phyloP scores from a whole-genome alignment of 441 rosid species.

The Populus hybrid region DNA sequence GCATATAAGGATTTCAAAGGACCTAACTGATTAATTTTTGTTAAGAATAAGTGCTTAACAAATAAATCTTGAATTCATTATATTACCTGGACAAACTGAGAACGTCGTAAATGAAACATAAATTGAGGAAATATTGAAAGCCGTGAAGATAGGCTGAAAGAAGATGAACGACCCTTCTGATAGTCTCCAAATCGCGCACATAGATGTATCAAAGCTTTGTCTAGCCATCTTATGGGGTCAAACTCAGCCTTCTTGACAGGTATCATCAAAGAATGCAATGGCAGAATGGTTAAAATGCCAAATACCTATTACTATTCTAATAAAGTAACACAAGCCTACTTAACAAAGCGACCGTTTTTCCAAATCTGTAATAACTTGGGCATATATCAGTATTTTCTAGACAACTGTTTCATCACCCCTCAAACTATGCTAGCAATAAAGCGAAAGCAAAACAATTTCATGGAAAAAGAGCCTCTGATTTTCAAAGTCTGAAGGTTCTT shows the following conservation, averaged over 20 bases:
- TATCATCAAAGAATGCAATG: background rate
- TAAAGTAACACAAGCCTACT: no score
- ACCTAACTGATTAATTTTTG: background rate
- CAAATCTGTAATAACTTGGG: no score
- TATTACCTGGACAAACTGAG: slow-evolving; percentile 94
- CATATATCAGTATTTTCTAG: no score
- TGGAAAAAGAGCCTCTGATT: no score
- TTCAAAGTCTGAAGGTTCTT: no score
- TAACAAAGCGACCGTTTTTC: no score
- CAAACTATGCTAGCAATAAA: no score
- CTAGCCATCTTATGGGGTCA: slow-evolving; percentile 95
- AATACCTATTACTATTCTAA: background rate
- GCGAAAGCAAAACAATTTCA: no score
- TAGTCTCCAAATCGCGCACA: slow-evolving; percentile 89
- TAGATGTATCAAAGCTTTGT: slow-evolving; percentile 75
- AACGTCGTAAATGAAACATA: slow-evolving; percentile 86
- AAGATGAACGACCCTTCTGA: slow-evolving; percentile 79
- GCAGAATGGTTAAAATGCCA: background rate
- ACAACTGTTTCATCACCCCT: no score
- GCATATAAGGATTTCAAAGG: slow-evolving; percentile 14
- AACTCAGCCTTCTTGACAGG: slow-evolving; percentile 63
- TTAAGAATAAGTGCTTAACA: background rate
- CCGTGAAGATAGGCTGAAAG: slow-evolving; percentile 78
- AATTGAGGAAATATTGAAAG: slow-evolving; percentile 85
- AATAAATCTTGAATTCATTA: background rate